Base-by-base conservation (phyloP, 371 early-diverging fungal genomes). In the Rhizopus stolonifer region DNA sequence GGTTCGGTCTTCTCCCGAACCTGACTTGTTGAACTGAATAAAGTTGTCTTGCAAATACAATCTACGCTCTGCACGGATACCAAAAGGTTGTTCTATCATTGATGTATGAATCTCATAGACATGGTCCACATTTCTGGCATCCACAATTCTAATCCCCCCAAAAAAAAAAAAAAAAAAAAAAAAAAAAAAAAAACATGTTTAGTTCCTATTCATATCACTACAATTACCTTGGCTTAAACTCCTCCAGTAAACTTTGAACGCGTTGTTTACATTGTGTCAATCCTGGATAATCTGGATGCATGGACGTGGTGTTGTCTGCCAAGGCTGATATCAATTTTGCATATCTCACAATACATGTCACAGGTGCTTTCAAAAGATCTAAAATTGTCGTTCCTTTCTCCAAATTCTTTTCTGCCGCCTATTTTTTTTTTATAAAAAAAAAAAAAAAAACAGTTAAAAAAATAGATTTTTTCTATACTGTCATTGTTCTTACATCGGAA, bases 281-380 rank as follows among this genome's bases (percentile, higher is more conserved):
- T 14, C 67, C 70, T 22, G 43, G 47, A 43, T 72, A 69, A 46
- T 77, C 78, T 18, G 78, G 78, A 54, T 77, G 78, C 67, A 74
- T 63, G 8, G 70, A 54, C n/a, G 66, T 64, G 0, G 78, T 77
- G 21, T 47, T 65, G 9, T 67, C 64, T 11, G 68, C 58, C 7
- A 77, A 51, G 13, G 52, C 49, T 18, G 42, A 50, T 15, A 77
- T 39, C 7, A 70, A 23, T 24, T 67, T 54, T 3, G 54, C 46
- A 51, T 70, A 68, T 13, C 60, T 50, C 34, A 44, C 49, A 40
- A 77, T 58, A 46, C 69, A 71, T 3, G 55, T 40, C 1, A 64
- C 55, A 3, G 78, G 78, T 4, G 63, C 42, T 47, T 66, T 64
- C 19, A 77, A 52, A 11, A 77, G 51, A 5, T 64, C 57, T 11